A percentile compares a stretch with the other conserved stretches of the same genome.
Conservation (phyloP, 257 asterid genomes). For the Nicotiana attenuata region DNA sequence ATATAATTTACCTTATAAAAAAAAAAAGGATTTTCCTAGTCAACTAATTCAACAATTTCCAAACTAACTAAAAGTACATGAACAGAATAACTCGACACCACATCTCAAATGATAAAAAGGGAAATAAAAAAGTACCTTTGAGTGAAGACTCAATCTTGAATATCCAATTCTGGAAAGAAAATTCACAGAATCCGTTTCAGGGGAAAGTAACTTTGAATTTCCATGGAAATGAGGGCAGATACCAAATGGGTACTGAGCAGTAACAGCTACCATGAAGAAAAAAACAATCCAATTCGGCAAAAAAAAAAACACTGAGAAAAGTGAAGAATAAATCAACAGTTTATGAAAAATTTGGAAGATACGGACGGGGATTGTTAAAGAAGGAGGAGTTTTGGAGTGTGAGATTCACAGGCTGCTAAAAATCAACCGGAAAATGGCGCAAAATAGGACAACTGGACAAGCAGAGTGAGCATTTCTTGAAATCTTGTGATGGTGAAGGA, state of each 20-base stretch:
- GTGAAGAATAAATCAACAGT: neutral
- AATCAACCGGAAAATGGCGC: constrained; percentile 9
- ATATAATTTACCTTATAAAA: too few relatives aligned
- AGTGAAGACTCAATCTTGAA: constrained; percentile 30
- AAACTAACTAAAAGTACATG: neutral
- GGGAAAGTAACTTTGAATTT: constrained; percentile 32
- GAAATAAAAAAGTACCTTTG: constrained; percentile 19
- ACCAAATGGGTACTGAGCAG: constrained; percentile 33
- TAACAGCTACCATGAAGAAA: constrained; percentile 45
- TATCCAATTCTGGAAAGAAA: constrained; percentile 38
- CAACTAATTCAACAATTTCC: neutral
- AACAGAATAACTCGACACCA: neutral
- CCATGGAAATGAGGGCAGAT: constrained; percentile 30
- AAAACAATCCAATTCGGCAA: neutral
- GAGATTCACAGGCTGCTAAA: neutral
- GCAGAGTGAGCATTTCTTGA: neutral
- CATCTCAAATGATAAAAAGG: constrained; percentile 34
- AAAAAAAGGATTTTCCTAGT: neutral
- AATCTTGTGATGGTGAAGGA: constrained; percentile 5
- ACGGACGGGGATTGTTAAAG: neutral
- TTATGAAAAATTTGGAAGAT: neutral
- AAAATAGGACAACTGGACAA: constrained; percentile 14
- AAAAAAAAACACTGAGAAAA: neutral
- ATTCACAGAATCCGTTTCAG: constrained; percentile 27
- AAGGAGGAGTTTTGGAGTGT: neutral